Evolutionary conservation across 805 yeast species (phyloP).

Genomic region (Suhomyces tanzawaensis): DNA sequence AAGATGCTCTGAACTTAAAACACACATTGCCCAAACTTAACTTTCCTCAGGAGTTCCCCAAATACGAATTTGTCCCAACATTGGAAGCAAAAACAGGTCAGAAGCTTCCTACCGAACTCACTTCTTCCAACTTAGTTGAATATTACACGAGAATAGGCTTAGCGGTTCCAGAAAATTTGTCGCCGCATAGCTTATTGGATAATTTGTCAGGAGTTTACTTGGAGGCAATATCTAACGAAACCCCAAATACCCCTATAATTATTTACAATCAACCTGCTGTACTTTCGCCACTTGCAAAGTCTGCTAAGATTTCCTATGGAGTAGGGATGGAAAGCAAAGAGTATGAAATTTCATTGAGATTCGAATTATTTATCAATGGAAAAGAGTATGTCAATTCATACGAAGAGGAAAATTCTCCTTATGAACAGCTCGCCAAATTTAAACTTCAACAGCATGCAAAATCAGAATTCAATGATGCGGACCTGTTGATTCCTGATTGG

Average conservation of each 20-base stretch:
- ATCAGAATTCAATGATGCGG: slow-evolving; percentile 51
- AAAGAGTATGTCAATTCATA: slow-evolving; percentile 88
- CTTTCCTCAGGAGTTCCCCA: slow-evolving; percentile 17
- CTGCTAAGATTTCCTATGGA: slow-evolving; percentile 33
- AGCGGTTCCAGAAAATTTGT: slow-evolving; percentile 34
- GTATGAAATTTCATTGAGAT: slow-evolving; percentile 59
- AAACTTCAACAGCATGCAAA: slow-evolving; percentile 51
- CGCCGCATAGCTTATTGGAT: slow-evolving; percentile 64
- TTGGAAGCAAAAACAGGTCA: slow-evolving; percentile 54
- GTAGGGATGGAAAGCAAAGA: slow-evolving; percentile 13
- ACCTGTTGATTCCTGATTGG: slow-evolving; percentile 68
- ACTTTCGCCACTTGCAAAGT: slow-evolving; percentile 87
- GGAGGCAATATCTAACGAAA: slow-evolving; percentile 56
- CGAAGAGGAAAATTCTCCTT: slow-evolving; percentile 93
- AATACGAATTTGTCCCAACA: slow-evolving; percentile 65
- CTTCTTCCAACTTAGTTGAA: slow-evolving; percentile 36
- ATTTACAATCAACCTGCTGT: slow-evolving; percentile 80
- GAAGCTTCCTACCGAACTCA: slow-evolving; percentile 45
- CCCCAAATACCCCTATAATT: slow-evolving; percentile 55
- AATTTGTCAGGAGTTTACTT: slow-evolving; percentile 56
- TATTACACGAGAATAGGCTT: slow-evolving; percentile 42
- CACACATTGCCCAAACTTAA: slow-evolving; percentile 21
- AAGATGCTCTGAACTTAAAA: slow-evolving; percentile 1
- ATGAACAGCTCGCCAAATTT: slow-evolving; percentile 64
- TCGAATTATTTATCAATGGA: slow-evolving; percentile 80